phyloP scores from a whole-genome alignment of 2,329 filamentous ascomycete species.

The Claviceps sorghi region DNA sequence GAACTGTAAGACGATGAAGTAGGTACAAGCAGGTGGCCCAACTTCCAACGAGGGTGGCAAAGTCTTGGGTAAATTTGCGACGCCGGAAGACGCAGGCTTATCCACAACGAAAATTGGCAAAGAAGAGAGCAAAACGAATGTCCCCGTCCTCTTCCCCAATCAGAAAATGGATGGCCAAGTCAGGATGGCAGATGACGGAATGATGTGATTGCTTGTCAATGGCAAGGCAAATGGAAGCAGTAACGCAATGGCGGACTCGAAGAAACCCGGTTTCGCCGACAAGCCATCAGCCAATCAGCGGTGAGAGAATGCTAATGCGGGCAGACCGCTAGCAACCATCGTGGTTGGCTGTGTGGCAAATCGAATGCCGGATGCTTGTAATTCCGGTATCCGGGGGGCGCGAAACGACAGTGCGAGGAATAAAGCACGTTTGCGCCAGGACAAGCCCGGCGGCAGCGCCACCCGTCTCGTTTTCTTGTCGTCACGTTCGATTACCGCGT shows the following conservation, averaged over 20 bases:
- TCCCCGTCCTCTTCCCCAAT: not conserved
- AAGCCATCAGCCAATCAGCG: conserved; percentile 13
- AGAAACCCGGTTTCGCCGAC: not conserved
- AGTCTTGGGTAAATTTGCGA: not conserved
- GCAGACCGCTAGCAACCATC: not conserved
- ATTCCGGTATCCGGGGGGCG: not conserved
- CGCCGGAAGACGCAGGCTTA: not conserved
- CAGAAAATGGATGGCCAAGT: not conserved
- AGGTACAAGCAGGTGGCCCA: not conserved
- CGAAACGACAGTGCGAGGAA: too few species aligned
- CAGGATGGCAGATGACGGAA: not conserved
- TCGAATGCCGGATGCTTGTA: not conserved
- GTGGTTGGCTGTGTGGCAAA: not conserved
- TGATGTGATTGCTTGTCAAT: not conserved
- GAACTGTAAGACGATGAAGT: not conserved
- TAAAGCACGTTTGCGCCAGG: not conserved
- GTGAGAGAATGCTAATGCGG: conserved; percentile 15
- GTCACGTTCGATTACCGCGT: not conserved
- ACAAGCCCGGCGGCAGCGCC: not conserved
- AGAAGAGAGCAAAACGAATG: not conserved
- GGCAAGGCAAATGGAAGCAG: not conserved
- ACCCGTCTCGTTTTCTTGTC: not conserved
- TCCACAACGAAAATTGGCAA: not conserved
- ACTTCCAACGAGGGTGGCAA: not conserved
- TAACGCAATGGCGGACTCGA: not conserved